Base-by-base conservation (phyloP, 2,329 filamentous ascomycete species). In the Sporothrix brasiliensis region DNA sequence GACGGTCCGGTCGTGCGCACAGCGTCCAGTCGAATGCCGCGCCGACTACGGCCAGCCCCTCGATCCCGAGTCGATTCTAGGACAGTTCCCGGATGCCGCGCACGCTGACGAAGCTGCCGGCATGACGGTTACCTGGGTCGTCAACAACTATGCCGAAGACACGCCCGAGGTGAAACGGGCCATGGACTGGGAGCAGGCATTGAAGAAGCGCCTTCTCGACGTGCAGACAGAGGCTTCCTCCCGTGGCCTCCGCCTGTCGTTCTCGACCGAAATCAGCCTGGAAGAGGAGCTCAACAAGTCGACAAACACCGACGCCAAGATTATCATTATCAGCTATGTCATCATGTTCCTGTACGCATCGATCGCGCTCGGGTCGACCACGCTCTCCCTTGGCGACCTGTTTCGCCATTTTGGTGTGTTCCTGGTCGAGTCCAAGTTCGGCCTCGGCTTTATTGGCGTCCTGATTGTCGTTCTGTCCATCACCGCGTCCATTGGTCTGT, bases 291-390 rank as follows among this genome's bases (percentile, higher is more conserved):
- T 99, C 71, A 99, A 97, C 83, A 97, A 98, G 81, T 97, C 93
- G 50, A 97, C 93, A 66, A 99, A 99, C 79, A 98, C 95, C 0
- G 95, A 99, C 79, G 96, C 94, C 58, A 97, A 94, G 79, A 99
- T 99, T 76, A 89, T 99, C 30, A 88, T 94, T 69, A 91, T 99
- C 80, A 98, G 94, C 84, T 99, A 99, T 81, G 86, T 98, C 73
- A 92, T 97, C 82, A 99, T 99, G 95, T 99, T 99, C 80, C 82
- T 99, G 73, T 99, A 99, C 77, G 95, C 94, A 4, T 98, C 94
- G 6, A 82, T 99, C 68, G 94, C 95, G 0, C 85, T 99, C 0
- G 95, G 95, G 0, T 97, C 94, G 1, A 95, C 92, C 0, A 93
- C 91, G 6, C 83, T 97, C 70, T 92, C 90, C 0, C 82, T 94